Evolutionary conservation across 257 asterid genomes (phyloP).

Genomic region (Salvia hispanica): DNA sequence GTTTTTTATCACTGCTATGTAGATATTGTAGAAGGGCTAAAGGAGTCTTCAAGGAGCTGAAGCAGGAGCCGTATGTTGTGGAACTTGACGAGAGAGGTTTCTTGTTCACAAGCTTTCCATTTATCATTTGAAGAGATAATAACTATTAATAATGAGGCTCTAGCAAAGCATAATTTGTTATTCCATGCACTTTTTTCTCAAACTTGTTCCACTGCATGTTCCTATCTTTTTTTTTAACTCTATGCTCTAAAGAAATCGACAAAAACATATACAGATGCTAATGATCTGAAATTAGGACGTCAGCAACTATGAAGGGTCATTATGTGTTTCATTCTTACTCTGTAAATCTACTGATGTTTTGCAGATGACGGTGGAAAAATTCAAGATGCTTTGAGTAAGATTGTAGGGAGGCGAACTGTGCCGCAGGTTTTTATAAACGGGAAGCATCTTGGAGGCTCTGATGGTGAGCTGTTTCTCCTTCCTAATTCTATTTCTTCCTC

Average conservation of each 20-base stretch:
- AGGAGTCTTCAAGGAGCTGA: slow-evolving; percentile 76
- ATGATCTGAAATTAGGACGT: not conserved
- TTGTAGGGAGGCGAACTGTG: slow-evolving; percentile 77
- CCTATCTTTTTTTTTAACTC: not conserved
- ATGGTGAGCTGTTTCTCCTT: slow-evolving; percentile 55
- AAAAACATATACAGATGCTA: not conserved
- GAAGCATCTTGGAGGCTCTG: slow-evolving; percentile 94
- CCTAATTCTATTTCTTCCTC: slow-evolving; percentile 8
- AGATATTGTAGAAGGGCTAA: slow-evolving; percentile 96
- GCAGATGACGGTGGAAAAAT: slow-evolving; percentile 74
- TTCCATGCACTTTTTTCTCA: not conserved
- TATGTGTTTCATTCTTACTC: not conserved
- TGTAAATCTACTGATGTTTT: not conserved
- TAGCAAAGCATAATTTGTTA: not conserved
- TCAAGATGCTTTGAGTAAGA: slow-evolving; percentile 75
- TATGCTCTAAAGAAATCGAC: not conserved
- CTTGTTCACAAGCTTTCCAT: slow-evolving; percentile 16
- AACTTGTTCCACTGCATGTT: not conserved
- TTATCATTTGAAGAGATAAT: not conserved
- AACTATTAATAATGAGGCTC: too few species aligned
- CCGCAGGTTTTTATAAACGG: slow-evolving; percentile 93
- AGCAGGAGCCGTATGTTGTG: slow-evolving; percentile 41
- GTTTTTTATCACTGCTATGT: slow-evolving; percentile 28
- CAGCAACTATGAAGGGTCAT: too few species aligned
- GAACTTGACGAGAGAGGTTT: slow-evolving; percentile 57